phyloP scores from a whole-genome alignment of 345 rosid species.

The Draba incana region DNA sequence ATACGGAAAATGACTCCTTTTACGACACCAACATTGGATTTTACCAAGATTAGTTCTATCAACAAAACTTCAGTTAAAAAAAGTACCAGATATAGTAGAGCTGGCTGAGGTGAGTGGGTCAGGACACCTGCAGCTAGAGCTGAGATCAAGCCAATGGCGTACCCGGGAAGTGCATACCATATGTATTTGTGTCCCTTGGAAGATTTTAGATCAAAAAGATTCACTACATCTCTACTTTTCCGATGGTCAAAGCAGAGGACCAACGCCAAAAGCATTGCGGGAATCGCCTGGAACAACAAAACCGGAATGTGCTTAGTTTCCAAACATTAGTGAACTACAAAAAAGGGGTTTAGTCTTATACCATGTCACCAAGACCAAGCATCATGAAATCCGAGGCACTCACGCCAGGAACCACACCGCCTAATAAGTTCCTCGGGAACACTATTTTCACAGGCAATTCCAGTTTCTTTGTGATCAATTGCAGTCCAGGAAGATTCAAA shows the following conservation, averaged over 20 bases:
- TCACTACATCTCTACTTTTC: constrained; percentile 78
- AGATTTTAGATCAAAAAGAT: constrained; percentile 60
- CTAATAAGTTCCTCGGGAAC: constrained; percentile 80
- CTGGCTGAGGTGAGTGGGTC: constrained; percentile 89
- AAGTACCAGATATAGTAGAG: constrained; percentile 88
- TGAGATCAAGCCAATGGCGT: constrained; percentile 73
- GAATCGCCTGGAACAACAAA: constrained; percentile 72
- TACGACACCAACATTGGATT: neutral
- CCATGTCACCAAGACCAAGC: constrained; percentile 99
- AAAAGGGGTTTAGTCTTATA: constrained; percentile 41
- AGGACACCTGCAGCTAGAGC: constrained; percentile 88
- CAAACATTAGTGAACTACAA: neutral
- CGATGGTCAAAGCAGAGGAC: constrained; percentile 88
- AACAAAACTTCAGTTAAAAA: constrained; percentile 4
- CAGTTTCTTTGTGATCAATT: constrained; percentile 88
- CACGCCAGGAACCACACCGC: constrained; percentile 66
- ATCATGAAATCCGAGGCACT: constrained; percentile 83
- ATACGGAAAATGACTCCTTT: neutral
- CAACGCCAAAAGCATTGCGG: constrained; percentile 90
- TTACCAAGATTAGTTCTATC: constrained; percentile 10
- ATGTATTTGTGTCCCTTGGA: constrained; percentile 87
- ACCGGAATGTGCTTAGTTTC: no score
- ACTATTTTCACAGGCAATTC: constrained; percentile 95
- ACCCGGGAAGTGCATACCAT: constrained; percentile 91
- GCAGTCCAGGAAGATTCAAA: constrained; percentile 94